A percentile compares a stretch with the other conserved stretches of the same genome.
These are phyloP conservation scores for Tolypocladium paradoxum DNA, from an alignment of 2,329 filamentous ascomycete genomes.

Conservation along the genomic window DNA sequence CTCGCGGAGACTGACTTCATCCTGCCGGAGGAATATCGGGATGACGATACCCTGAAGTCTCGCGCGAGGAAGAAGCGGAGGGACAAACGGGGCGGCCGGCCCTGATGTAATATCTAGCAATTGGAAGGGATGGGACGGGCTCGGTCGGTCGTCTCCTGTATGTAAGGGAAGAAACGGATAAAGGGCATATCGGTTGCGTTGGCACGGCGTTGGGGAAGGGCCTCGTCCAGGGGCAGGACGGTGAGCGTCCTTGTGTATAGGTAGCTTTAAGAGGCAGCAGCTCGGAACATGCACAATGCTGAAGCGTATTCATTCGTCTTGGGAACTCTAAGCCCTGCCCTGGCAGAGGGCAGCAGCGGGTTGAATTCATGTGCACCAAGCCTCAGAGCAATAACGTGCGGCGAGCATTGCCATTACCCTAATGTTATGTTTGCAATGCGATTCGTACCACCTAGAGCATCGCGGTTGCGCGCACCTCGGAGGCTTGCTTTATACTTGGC, in stretches of 20 bases:
- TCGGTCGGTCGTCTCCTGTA: not conserved
- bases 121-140: not conserved
- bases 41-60: constrained; percentile 44
- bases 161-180: not conserved
- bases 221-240: not conserved
- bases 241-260: not conserved
- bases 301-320: not conserved
- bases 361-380: not conserved
- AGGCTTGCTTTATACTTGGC: not conserved
- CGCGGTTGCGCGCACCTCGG: not conserved
- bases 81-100: constrained; percentile 41
- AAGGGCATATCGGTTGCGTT: not conserved
- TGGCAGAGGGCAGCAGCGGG: not conserved
- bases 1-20: constrained; percentile 60
- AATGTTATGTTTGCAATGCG: not conserved
- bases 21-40: constrained; percentile 54
- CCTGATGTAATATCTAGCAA: constrained; percentile 13
- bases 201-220: not conserved
- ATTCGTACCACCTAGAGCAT: not conserved
- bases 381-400: not conserved
- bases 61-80: constrained; percentile 53
- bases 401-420: not conserved
- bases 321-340: not conserved
- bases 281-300: not conserved
- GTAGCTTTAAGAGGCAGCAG: not conserved